Evolutionary conservation across 2,329 filamentous ascomycete species (phyloP), one percentile per base, ranked within the genome.

Genomic region (Knufia petricola): DNA sequence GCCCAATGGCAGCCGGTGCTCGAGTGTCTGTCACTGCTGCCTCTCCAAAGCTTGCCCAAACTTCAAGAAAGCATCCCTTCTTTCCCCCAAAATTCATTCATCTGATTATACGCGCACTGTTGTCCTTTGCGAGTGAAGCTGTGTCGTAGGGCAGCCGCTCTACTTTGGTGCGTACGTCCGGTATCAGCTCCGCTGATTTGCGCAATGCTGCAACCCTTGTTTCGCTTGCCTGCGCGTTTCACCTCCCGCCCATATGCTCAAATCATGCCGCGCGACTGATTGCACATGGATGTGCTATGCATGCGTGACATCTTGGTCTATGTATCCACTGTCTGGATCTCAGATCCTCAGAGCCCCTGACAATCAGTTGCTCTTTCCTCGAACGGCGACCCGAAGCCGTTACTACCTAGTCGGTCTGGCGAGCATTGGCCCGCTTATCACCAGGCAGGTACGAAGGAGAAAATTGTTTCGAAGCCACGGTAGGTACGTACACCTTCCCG

Each of bases 401-500:
- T 36, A 6, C 15, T 17, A 12, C 26, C 26, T 28, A 28, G 26
- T 28, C 26, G 12, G 32, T 36, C 32, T n/a, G 32, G 32, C 32
- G 15, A 36, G 32, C 32, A 13, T 8, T 36, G 15, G 9, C 13
- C 32, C 9, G 32, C 32, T 36, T 17, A 36, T 17, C 32, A 6
- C 15, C 6, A 17, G 15, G 15, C 32, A 36, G 15, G 9, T 36
- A 36, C 32, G 13, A 36, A n/a, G 6, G 32, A 17, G 15, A 36
- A n/a, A n/a, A 8, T 36, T 4, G 15, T 4, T n/a, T 6, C 20
- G 17, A 41, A 23, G 23, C 19, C 17, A 41, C 39, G 20, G 24
- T 21, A 8, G 24, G 39, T n/a, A 23, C 20, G 24, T 23, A 28
- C 39, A 41, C 39, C 39, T 41, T 41, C 39, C 39, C 39, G 39